Percentiles rank a stretch among this genome's conserved stretches.
Conservation (phyloP, 2,329 filamentous ascomycete genomes). For the Colletotrichum sp. region DNA sequence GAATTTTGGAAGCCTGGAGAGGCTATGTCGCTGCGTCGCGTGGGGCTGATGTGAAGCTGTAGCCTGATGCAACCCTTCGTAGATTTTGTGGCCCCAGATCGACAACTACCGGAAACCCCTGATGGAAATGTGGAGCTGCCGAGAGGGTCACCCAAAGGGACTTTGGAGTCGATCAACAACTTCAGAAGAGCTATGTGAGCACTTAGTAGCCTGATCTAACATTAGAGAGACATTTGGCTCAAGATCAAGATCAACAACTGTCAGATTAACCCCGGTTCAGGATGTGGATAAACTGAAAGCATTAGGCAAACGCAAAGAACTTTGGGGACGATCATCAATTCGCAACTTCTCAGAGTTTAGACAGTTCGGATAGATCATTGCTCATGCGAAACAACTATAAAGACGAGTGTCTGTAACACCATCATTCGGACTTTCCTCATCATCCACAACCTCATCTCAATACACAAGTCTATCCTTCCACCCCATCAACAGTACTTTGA, state of each 20-base stretch:
- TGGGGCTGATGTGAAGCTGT: background rate
- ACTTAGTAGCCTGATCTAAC: background rate
- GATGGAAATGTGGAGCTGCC: background rate
- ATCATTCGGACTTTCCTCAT: background rate
- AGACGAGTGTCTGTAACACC: background rate
- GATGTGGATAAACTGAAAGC: background rate
- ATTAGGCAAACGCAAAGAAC: background rate
- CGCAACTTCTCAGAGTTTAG: background rate
- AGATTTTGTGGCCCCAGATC: background rate
- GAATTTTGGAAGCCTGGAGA: background rate
- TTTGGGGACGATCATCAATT: background rate
- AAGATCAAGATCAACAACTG: background rate
- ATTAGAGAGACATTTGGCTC: background rate
- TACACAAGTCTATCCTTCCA: background rate
- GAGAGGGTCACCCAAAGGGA: background rate
- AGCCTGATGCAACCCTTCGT: background rate
- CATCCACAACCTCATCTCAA: background rate
- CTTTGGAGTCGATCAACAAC: background rate
- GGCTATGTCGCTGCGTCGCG: background rate
- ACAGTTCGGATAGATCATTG: background rate
- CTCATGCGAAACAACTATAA: background rate
- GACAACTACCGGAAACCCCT: background rate
- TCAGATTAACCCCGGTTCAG: background rate
- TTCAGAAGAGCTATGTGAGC: background rate
- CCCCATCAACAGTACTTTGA: background rate